phyloP scores from a whole-genome alignment of 495 filamentous ascomycete genomes.

The Podospora sp. region DNA sequence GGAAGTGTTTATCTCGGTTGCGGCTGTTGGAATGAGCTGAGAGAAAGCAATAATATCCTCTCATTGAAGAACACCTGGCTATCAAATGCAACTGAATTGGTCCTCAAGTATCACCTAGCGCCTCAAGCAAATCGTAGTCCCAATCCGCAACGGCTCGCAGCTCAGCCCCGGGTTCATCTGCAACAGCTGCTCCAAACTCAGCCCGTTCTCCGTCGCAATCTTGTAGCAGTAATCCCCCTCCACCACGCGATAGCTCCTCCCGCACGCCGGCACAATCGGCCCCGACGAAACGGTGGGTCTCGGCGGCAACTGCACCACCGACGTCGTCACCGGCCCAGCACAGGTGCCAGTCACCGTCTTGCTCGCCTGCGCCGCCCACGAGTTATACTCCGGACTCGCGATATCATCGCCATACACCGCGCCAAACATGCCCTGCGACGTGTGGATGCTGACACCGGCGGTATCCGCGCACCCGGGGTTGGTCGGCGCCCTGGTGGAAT shows the following conservation, averaged over 20 bases:
- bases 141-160: constrained; percentile 21
- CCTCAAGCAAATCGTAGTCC: constrained; percentile 17
- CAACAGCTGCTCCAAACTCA: constrained; percentile 18
- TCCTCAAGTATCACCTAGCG: neutral
- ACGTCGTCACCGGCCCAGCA: constrained; percentile 1
- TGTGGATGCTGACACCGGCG: constrained; percentile 10
- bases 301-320: neutral
- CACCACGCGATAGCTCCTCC: constrained; percentile 17
- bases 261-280: constrained; percentile 3
- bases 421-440: constrained; percentile 20
- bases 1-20: too few species aligned
- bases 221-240: constrained; percentile 22
- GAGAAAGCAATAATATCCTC: too few species aligned
- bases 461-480: constrained; percentile 12
- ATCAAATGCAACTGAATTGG: neutral
- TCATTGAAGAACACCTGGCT: too few species aligned
- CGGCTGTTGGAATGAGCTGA: too few species aligned
- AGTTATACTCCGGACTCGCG: constrained; percentile 2
- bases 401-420: neutral
- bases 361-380: constrained; percentile 14
- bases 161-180: constrained; percentile 16
- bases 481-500: neutral
- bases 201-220: constrained; percentile 19
- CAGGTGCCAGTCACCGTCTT: neutral
- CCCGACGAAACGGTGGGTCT: constrained; percentile 6